phyloP scores from a whole-genome alignment of 768 basidiomycete species.

The Hericium alpestre region DNA sequence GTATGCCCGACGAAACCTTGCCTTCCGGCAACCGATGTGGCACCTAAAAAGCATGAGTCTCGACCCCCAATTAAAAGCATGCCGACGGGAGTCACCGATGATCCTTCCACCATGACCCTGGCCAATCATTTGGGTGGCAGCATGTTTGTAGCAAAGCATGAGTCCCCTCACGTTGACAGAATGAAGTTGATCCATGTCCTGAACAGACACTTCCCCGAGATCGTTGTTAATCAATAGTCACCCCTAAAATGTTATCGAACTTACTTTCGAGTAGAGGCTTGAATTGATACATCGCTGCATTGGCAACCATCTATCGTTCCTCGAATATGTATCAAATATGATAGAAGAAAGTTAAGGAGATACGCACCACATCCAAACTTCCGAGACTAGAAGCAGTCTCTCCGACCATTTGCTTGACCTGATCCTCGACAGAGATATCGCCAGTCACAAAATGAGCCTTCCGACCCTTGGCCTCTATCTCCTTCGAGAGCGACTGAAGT shows the following conservation, averaged over 20 bases:
- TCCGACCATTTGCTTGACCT: neutral
- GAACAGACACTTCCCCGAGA: constrained; percentile 9
- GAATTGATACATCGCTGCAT: neutral
- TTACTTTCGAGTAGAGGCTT: neutral
- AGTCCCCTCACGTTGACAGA: constrained; percentile 12
- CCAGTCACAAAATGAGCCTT: neutral
- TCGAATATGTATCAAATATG: neutral
- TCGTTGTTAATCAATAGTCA: neutral
- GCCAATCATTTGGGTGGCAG: constrained; percentile 16
- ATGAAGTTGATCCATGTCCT: constrained; percentile 14
- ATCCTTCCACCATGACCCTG: constrained; percentile 17
- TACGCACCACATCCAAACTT: neutral
- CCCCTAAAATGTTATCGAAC: neutral
- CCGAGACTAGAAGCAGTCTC: neutral
- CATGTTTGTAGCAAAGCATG: constrained; percentile 16
- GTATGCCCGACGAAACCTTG: constrained; percentile 4
- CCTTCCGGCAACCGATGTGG: constrained; percentile 1
- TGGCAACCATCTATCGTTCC: neutral
- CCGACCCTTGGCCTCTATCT: neutral
- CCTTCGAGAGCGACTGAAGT: neutral
- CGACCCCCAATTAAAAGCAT: neutral
- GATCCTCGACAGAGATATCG: neutral
- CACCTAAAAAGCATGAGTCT: constrained; percentile 1
- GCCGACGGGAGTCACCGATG: constrained; percentile 8
- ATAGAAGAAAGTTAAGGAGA: neutral